A percentile compares a stretch with the other conserved stretches of the same genome.
These are phyloP conservation scores for Rhodotorula sp. DNA, from an alignment of 1,284 basidiomycete genomes.

Conservation along the genomic window DNA sequence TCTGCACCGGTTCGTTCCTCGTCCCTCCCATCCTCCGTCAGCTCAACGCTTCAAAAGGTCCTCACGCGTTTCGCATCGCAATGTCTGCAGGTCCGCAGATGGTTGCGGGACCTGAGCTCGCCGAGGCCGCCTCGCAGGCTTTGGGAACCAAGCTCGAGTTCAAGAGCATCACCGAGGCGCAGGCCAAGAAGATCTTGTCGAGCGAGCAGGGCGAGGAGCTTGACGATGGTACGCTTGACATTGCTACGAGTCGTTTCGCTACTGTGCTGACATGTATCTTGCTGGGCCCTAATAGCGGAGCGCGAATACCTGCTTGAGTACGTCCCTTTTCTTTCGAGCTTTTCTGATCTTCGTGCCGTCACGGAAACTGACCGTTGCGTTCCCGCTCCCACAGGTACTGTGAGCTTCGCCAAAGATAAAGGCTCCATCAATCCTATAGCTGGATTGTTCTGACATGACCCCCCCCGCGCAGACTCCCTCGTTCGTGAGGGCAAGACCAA, in stretches of 20 bases:
- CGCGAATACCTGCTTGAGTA: conserved; percentile 15
- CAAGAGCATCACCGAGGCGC: conserved; percentile 4
- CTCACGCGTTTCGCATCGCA: too few relatives aligned
- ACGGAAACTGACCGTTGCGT: too few relatives aligned
- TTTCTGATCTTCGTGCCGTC: neutral
- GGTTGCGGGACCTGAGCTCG: conserved; percentile 33
- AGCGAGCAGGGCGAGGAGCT: conserved; percentile 4
- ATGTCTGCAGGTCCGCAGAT: conserved; percentile 3
- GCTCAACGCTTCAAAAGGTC: too few relatives aligned
- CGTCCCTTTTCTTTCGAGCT: neutral
- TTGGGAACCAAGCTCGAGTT: conserved; percentile 24
- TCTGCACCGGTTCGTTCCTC: conserved; percentile 23
- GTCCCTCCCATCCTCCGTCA: neutral
- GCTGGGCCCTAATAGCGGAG: neutral
- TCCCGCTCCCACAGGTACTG: neutral
- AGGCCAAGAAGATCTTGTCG: conserved; percentile 14
- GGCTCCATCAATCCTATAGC: too few relatives aligned
- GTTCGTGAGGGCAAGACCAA: conserved; percentile 11
- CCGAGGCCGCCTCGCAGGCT: conserved; percentile 34
- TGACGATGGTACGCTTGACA: neutral
- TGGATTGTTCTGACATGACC: neutral
- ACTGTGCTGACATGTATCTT: too few relatives aligned
- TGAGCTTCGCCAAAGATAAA: neutral
- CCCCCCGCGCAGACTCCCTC: conserved; percentile 3
- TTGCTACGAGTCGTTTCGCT: too few relatives aligned